Evolutionary conservation across 1,284 basidiomycete genomes (phyloP), one percentile per base, ranked within the genome.

Genomic region (Naganishia sp.): DNA sequence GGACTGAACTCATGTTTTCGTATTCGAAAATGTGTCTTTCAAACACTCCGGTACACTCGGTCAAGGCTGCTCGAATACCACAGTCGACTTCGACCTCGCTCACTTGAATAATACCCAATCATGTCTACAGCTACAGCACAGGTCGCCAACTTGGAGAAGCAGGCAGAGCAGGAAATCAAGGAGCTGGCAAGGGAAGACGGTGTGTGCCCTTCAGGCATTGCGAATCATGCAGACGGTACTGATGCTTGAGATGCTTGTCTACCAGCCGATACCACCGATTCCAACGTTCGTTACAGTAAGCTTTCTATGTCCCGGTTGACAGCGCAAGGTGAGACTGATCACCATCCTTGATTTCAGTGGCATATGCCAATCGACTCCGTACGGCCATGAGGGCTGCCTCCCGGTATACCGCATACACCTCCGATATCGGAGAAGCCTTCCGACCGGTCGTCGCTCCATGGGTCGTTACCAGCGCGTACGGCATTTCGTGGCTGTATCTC

Each of bases 341-440:
- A 6, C 18, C 21, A 31, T 51, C 72, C 60, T 55, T 68, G 63
- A 39, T 15, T 45, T 87, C 87, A 79, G 82, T 88, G 78, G 90
- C 90, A 3, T 92, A 93, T 76, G 87, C 85, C 76, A 86, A 89
- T 65, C 87, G 90, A 70, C 80, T 92, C 46, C 83, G 89, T 71
- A 92, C 90, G 15, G 88, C 88, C 31, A 79, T 90, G 64, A 83
- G 89, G 43, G 89, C 90, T 18, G 82, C 85, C n/a, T 83, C 86
- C 21, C 84, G 90, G 54, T 92, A 93, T 75, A 82, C 92, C 66
- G 90, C 89, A 68, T 92, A 91, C 71, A 83, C 89, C 25, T 90
- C 89, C 79, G 93, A 96, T 75, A 82, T 96, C 41, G 94, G 94
- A 66, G 94, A 96, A 80, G 90, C 92, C 0, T 94, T 96, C 80